A percentile compares a stretch with the other conserved stretches of the same genome.
phyloP scores from a whole-genome alignment of 495 filamentous ascomycete genomes.

The Aspergillus heteromorphus region DNA sequence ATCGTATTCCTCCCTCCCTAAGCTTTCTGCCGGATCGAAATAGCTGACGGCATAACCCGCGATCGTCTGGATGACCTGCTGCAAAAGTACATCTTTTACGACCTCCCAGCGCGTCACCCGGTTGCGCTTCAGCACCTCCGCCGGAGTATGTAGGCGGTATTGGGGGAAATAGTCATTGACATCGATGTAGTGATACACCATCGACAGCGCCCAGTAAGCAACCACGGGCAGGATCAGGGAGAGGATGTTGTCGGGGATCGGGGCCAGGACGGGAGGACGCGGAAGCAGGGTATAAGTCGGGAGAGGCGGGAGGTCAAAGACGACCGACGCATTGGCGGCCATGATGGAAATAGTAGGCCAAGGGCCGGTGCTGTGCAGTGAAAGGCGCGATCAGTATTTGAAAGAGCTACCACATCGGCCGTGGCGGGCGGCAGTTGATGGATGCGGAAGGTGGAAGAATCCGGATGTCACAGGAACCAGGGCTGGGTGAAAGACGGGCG shows the following conservation, averaged over 20 bases:
- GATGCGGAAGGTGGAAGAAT: background rate
- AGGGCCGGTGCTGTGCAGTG: conserved; percentile 1
- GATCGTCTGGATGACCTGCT: conserved; percentile 80
- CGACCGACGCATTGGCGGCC: conserved; percentile 37
- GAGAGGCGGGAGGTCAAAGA: conserved; percentile 64
- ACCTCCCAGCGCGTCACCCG: conserved; percentile 78
- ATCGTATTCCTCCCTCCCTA: conserved; percentile 75
- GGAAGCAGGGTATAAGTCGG: conserved; percentile 65
- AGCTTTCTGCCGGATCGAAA: conserved; percentile 59
- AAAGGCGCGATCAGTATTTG: background rate
- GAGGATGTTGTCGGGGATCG: conserved; percentile 75
- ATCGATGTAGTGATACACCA: conserved; percentile 83
- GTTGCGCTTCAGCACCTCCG: conserved; percentile 80
- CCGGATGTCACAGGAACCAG: background rate
- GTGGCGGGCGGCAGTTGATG: background rate
- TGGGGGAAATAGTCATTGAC: conserved; percentile 73
- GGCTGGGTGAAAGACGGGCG: background rate
- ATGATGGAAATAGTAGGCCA: conserved; percentile 18
- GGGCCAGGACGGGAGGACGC: conserved; percentile 64
- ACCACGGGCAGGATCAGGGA: conserved; percentile 68
- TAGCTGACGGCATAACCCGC: conserved; percentile 56
- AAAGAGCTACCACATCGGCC: conserved; percentile 9
- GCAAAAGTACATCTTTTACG: conserved; percentile 77
- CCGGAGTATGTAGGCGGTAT: conserved; percentile 88
- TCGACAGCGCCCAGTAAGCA: conserved; percentile 85